phyloP scores from a whole-genome alignment of 2,329 filamentous ascomycete genomes.

The Colletotrichum endophyticum region DNA sequence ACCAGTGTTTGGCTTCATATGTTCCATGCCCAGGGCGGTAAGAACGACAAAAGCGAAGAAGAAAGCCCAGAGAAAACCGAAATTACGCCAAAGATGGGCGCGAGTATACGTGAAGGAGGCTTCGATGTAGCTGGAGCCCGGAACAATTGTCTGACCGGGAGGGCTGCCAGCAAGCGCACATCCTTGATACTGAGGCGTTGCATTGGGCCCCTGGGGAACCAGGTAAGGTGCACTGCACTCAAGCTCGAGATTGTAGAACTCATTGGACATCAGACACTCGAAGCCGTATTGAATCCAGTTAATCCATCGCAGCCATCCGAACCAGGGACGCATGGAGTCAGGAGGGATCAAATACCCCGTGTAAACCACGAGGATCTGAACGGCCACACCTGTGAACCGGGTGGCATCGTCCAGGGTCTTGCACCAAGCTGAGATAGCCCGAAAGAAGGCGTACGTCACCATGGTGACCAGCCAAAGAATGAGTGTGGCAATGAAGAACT shows the following conservation, averaged over 20 bases:
- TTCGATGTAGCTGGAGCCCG: slow-evolving; percentile 60
- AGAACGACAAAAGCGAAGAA: slow-evolving; percentile 52
- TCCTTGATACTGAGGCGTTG: slow-evolving; percentile 56
- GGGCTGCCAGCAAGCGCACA: slow-evolving; percentile 63
- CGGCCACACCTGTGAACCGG: slow-evolving; percentile 30
- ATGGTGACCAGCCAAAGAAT: slow-evolving; percentile 59
- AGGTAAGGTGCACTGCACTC: slow-evolving; percentile 59
- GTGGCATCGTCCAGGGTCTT: slow-evolving; percentile 51
- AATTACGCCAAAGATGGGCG: slow-evolving; percentile 65
- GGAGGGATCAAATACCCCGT: slow-evolving; percentile 57
- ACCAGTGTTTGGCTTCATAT: slow-evolving; percentile 63
- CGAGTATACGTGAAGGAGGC: slow-evolving; percentile 57
- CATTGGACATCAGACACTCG: slow-evolving; percentile 71
- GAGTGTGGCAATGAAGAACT: slow-evolving; percentile 66
- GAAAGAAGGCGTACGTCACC: slow-evolving; percentile 60
- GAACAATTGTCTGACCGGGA: slow-evolving; percentile 56
- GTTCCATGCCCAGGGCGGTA: slow-evolving; percentile 35
- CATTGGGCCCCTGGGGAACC: slow-evolving; percentile 54
- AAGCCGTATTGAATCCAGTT: slow-evolving; percentile 64
- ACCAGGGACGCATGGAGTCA: slow-evolving; percentile 45
- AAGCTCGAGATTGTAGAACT: slow-evolving; percentile 60
- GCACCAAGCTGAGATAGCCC: slow-evolving; percentile 51
- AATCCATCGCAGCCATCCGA: slow-evolving; percentile 62
- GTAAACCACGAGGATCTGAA: slow-evolving; percentile 31
- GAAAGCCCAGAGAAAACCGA: slow-evolving; percentile 56